Conservation (phyloP, 2,329 filamentous ascomycete species). For the Thermothelomyces thermophilus region DNA sequence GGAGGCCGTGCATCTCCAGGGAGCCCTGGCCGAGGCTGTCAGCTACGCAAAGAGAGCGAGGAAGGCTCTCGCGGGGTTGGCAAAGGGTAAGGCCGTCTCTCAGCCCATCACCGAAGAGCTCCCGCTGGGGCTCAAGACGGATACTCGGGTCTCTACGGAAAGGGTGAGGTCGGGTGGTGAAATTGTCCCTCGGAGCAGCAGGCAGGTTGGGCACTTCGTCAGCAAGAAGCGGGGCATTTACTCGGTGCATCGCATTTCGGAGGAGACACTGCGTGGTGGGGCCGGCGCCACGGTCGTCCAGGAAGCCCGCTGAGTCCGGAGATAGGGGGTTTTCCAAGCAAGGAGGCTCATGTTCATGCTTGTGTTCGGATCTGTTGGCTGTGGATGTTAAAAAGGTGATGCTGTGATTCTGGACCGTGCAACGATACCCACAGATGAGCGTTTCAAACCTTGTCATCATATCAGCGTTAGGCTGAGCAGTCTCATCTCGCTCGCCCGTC, state of each 20-base stretch:
- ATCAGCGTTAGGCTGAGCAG: too few species aligned
- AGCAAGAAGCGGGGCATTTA: conserved; percentile 78
- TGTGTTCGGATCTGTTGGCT: too few species aligned
- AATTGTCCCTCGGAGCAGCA: conserved; percentile 58
- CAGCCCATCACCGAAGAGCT: conserved; percentile 38
- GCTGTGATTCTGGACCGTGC: too few species aligned
- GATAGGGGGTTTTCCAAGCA: too few species aligned
- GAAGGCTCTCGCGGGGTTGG: conserved; percentile 15
- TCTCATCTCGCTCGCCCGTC: too few species aligned
- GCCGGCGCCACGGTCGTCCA: conserved; percentile 14
- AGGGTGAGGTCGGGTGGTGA: conserved; percentile 66
- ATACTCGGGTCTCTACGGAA: conserved; percentile 41
- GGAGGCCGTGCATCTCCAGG: conserved; percentile 59
- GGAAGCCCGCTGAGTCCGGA: conserved; percentile 17
- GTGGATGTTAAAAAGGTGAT: too few species aligned
- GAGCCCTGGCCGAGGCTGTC: conserved; percentile 59
- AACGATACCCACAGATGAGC: too few species aligned
- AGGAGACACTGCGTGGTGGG: conserved; percentile 38
- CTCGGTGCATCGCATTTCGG: conserved; percentile 68
- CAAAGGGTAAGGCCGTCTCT: conserved; percentile 21
- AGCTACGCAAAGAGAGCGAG: conserved; percentile 46
- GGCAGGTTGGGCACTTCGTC: conserved; percentile 71
- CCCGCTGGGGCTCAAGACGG: conserved; percentile 65
- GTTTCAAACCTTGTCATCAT: too few species aligned
- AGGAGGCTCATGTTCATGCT: too few species aligned